Evolutionary conservation across 345 rosid species (phyloP).

Genomic region (Arabis hirsuta): DNA sequence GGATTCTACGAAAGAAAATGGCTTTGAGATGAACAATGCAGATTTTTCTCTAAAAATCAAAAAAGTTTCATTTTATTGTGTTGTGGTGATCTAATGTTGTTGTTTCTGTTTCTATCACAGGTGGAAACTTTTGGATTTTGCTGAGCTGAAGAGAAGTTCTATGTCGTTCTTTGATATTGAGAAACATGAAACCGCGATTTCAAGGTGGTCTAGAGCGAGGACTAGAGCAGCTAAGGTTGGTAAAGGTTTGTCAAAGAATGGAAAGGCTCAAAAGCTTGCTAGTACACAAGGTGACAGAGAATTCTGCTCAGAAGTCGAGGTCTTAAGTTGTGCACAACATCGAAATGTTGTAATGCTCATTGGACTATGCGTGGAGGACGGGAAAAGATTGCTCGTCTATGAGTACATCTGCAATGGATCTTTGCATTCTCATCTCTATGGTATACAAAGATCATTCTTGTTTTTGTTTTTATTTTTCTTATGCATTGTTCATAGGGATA

Average conservation of each 20-base stretch:
- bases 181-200: conserved; percentile 92
- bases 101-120: conserved; percentile 42
- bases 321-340: conserved; percentile 96
- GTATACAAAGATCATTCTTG: conserved; percentile 48
- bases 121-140: conserved; percentile 94
- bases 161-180: conserved; percentile 85
- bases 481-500: conserved; percentile 95
- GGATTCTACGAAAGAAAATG: conserved; percentile 34
- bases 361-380: conserved; percentile 88
- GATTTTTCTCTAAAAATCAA: neutral
- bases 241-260: conserved; percentile 91
- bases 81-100: conserved; percentile 36
- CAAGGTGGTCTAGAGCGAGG: conserved; percentile 97
- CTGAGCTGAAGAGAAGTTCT: conserved; percentile 85
- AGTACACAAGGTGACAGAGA: conserved; percentile 96
- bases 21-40: conserved; percentile 26
- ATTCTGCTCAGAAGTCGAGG: conserved; percentile 98
- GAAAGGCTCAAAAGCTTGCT: conserved; percentile 80
- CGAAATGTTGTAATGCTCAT: conserved; percentile 94
- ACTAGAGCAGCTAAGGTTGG: conserved; percentile 95
- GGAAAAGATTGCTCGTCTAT: conserved; percentile 86
- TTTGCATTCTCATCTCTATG: conserved; percentile 90
- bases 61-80: neutral
- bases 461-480: neutral
- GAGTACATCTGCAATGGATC: conserved; percentile 96